phyloP scores from a whole-genome alignment of 352 stramenopile species.

The Phytopythium helicoides region DNA sequence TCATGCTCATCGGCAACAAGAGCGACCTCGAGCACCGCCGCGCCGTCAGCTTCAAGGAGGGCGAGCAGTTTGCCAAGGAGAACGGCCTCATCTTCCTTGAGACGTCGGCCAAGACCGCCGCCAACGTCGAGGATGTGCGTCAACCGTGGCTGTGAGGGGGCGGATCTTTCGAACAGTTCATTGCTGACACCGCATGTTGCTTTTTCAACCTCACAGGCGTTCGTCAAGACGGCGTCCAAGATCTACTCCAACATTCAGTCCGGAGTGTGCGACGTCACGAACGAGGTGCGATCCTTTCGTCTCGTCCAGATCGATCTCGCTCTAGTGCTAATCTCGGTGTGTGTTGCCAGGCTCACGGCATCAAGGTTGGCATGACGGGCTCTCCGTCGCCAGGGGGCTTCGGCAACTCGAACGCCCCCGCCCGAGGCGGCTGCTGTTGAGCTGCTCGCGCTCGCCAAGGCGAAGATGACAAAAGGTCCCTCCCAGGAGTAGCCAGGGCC shows the following conservation, averaged over 20 bases:
- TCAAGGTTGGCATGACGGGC: constrained; percentile 88
- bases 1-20: constrained; percentile 99
- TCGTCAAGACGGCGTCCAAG: constrained; percentile 95
- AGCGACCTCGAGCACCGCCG: constrained; percentile 95
- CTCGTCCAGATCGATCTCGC: too few species aligned
- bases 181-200: not conserved
- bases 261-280: constrained; percentile 93
- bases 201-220: constrained; percentile 71
- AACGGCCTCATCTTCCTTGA: constrained; percentile 99
- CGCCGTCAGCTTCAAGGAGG: constrained; percentile 97
- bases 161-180: not conserved
- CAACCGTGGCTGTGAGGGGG: not conserved
- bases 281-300: too few species aligned
- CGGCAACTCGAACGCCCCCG: constrained; percentile 67
- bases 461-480: too few species aligned
- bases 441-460: too few species aligned
- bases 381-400: constrained; percentile 75
- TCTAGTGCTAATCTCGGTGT: too few species aligned
- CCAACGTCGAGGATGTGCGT: constrained; percentile 98
- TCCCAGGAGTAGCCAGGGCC: too few species aligned
- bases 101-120: constrained; percentile 98
- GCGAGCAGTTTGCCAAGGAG: constrained; percentile 98
- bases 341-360: constrained; percentile 86
- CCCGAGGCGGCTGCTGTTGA: constrained; percentile 76
- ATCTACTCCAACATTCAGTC: constrained; percentile 96